Base-by-base conservation (phyloP, 2,329 filamentous ascomycete genomes). In the Botrytis sinoallii region DNA sequence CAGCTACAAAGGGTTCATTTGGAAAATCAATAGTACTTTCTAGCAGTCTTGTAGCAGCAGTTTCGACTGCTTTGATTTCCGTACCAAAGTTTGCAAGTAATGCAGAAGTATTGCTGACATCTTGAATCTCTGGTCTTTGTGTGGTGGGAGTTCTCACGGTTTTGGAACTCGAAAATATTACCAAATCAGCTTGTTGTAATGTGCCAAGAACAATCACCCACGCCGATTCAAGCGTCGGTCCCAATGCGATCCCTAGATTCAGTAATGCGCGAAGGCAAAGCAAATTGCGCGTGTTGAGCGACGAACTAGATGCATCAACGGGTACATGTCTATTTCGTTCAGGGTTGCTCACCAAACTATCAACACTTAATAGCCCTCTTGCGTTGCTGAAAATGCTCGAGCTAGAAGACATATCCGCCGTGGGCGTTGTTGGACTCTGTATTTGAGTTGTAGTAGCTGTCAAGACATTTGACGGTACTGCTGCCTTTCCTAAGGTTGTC, bases 151-250 rank as follows among this genome's bases (percentile, higher is more conserved):
- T 86, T 71, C 86, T 85, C 0, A 87, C 84, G 7, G 85, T 81
- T 22, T 87, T 89, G 18, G 89, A 87, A 72, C 81, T 82, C 22
- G 81, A 80, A 66, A 91, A 92, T 40, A 98, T 87, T 6, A 98
- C 91, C 75, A 97, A 90, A 78, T 98, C 96, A 4, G 95, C 95
- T 81, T 98, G 93, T 79, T 98, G 94, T 12, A 99, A 84, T 0
- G 95, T 97, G 79, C 97, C 95, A 1, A 99, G 87, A 25, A 99
- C 86, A 74, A 99, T 98, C 1, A 90, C 91, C 93, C 97, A 99
- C 0, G 95, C 93, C 22, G 88, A 86, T 52, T 92, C 91, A 0
- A 99, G 86, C 0, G 94, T 97, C 4, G 96, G 94, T 0, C 96
- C 96, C 1, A 99, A 84, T 3, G 96, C 96, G 79, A 98, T 99